phyloP scores from a whole-genome alignment of 345 rosid species.

The Punica granatum region DNA sequence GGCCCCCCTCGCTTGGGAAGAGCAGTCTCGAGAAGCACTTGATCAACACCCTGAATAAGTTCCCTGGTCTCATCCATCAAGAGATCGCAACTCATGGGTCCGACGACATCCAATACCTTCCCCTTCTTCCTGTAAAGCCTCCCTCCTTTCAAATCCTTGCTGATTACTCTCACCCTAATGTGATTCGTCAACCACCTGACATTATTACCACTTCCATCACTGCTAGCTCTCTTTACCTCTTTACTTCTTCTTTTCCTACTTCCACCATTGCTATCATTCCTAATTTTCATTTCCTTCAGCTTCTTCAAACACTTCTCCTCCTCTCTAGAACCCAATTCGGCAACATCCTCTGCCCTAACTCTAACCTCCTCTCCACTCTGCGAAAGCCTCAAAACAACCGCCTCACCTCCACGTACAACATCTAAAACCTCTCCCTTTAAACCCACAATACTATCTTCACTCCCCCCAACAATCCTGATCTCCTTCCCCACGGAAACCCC shows the following conservation, averaged over 20 bases:
- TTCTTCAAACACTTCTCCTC: constrained; percentile 57
- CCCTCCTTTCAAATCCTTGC: constrained; percentile 63
- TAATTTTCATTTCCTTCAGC: constrained; percentile 31
- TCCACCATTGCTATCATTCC: constrained; percentile 14
- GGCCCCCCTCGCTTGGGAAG: constrained; percentile 66
- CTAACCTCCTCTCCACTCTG: constrained; percentile 33
- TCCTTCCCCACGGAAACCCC: constrained; percentile 41
- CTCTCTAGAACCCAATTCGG: constrained; percentile 59
- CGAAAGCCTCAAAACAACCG: constrained; percentile 39
- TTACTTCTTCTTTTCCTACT: constrained; percentile 18
- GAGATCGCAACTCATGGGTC: constrained; percentile 59
- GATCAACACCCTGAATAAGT: constrained; percentile 68
- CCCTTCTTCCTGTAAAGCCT: constrained; percentile 77
- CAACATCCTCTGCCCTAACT: constrained; percentile 39
- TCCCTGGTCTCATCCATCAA: constrained; percentile 66
- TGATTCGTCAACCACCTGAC: constrained; percentile 64
- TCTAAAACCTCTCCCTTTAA: constrained; percentile 49
- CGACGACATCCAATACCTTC: constrained; percentile 71
- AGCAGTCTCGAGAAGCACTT: constrained; percentile 80
- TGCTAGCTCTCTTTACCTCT: constrained; percentile 7
- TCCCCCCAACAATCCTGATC: constrained; percentile 51
- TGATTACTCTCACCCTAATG: constrained; percentile 64
- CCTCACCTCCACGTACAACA: constrained; percentile 11
- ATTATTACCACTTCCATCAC: constrained; percentile 2
- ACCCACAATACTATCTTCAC: constrained; percentile 28